A percentile compares a stretch with the other conserved stretches of the same genome.
Conservation (phyloP, 805 yeast species). For the Ogataea ganodermae region DNA sequence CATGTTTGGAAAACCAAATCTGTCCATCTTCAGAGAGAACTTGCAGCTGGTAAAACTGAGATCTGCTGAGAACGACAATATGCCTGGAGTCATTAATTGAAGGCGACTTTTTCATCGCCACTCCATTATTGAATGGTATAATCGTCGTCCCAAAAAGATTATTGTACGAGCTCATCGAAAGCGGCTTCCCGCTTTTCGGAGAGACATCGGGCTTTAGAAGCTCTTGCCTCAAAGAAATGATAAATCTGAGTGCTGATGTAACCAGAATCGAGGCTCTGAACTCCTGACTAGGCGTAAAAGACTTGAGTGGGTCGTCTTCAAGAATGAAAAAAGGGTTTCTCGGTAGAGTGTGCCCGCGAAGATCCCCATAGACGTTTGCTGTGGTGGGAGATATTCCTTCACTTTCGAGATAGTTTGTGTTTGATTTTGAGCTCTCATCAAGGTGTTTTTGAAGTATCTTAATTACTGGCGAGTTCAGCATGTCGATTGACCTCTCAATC, state of each 20-base stretch:
- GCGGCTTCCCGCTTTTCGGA: conserved; percentile 49
- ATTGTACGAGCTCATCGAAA: conserved; percentile 68
- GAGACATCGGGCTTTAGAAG: conserved; percentile 59
- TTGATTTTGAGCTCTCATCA: conserved; percentile 42
- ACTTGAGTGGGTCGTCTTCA: conserved; percentile 71
- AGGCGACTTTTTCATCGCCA: conserved; percentile 39
- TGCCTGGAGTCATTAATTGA: conserved; percentile 45
- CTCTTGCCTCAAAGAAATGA: conserved; percentile 56
- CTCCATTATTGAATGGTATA: conserved; percentile 44
- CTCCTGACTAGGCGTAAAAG: conserved; percentile 59
- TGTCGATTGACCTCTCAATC: conserved; percentile 45
- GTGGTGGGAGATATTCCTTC: conserved; percentile 47
- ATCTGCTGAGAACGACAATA: conserved; percentile 50
- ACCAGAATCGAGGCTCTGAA: conserved; percentile 69
- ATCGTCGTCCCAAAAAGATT: conserved; percentile 73
- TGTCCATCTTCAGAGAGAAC: conserved; percentile 46
- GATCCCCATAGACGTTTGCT: conserved; percentile 62
- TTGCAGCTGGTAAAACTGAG: conserved; percentile 52
- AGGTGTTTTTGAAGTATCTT: conserved; percentile 56
- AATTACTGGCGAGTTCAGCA: conserved; percentile 45
- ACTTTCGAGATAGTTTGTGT: conserved; percentile 57
- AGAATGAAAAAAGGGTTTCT: conserved; percentile 75
- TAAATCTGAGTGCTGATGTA: conserved; percentile 66
- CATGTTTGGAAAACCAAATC: conserved; percentile 57
- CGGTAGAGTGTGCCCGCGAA: conserved; percentile 68